Percentiles rank a stretch among this genome's conserved stretches.
Evolutionary conservation across 2,329 filamentous ascomycete species (phyloP).

Genomic region (Fusarium domesticum): DNA sequence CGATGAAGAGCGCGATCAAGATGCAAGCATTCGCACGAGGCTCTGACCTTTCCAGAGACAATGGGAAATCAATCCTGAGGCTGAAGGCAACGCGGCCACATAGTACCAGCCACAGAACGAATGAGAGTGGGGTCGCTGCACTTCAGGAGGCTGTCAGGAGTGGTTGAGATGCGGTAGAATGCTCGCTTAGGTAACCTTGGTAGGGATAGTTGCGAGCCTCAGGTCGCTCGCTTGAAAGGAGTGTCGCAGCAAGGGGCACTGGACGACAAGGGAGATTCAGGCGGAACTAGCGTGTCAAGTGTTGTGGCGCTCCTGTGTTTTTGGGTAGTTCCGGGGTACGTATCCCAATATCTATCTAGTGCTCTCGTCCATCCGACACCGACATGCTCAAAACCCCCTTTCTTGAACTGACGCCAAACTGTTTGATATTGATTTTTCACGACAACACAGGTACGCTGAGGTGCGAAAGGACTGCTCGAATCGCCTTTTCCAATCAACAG

Average conservation of each 20-base stretch:
- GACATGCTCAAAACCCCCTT: conserved; percentile 30
- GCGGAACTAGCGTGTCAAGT: conserved; percentile 17
- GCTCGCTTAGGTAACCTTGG: conserved; percentile 3
- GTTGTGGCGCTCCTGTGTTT: conserved; percentile 8
- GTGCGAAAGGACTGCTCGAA: background rate
- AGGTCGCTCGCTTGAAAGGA: no score
- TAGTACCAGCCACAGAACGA: background rate
- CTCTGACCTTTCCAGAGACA: background rate
- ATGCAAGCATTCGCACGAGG: background rate
- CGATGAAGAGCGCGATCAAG: background rate
- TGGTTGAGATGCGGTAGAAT: conserved; percentile 4
- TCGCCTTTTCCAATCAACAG: background rate
- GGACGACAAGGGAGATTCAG: conserved; percentile 13
- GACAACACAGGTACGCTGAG: no score
- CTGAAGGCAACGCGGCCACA: no score
- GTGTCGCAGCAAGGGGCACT: conserved; percentile 3
- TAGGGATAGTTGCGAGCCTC: no score
- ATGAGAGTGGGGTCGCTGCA: no score
- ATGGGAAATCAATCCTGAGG: no score
- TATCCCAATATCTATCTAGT: no score
- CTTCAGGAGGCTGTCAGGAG: no score
- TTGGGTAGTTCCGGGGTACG: conserved; percentile 24
- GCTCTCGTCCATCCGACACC: no score
- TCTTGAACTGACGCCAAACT: conserved; percentile 23
- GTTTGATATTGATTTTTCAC: conserved; percentile 18